A percentile compares a stretch with the other conserved stretches of the same genome.
Evolutionary conservation across 495 filamentous ascomycete species (phyloP).

Genomic region (Tuber indicum): DNA sequence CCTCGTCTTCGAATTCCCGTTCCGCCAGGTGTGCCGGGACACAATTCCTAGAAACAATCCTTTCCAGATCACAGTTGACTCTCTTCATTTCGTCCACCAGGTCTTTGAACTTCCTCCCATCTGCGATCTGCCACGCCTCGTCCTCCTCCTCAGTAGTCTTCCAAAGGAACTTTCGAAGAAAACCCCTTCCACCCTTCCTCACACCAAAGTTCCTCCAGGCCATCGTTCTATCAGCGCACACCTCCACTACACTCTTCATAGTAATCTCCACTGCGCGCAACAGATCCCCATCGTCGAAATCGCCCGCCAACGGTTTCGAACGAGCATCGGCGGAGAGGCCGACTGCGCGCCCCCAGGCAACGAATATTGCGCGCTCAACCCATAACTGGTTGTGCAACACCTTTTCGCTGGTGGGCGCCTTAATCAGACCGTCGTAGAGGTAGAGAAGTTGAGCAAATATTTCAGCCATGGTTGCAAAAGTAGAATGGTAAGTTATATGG

Average conservation of each 20-base stretch:
- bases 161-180: not conserved
- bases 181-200: not conserved
- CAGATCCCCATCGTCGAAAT: constrained; percentile 5
- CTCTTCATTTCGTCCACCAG: not conserved
- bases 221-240: not conserved
- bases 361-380: constrained; percentile 1
- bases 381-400: not conserved
- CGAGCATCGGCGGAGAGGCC: constrained; percentile 1
- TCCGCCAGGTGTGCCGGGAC: not conserved
- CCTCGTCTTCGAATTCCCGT: not conserved
- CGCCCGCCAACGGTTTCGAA: not conserved
- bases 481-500: not conserved
- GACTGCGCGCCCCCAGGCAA: constrained; percentile 3
- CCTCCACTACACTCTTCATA: constrained; percentile 4
- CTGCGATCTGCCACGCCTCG: not conserved
- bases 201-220: constrained; percentile 5
- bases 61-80: constrained; percentile 1
- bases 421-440: not conserved
- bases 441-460: constrained; percentile 1
- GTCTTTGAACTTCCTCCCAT: constrained; percentile 9
- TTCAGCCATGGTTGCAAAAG: not conserved
- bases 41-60: constrained; percentile 6
- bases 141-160: constrained; percentile 1
- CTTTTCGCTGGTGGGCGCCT: not conserved
- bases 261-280: not conserved